These are phyloP conservation scores for Capsicum chinense DNA, from an alignment of 257 asterid species.

Conservation along the genomic window DNA sequence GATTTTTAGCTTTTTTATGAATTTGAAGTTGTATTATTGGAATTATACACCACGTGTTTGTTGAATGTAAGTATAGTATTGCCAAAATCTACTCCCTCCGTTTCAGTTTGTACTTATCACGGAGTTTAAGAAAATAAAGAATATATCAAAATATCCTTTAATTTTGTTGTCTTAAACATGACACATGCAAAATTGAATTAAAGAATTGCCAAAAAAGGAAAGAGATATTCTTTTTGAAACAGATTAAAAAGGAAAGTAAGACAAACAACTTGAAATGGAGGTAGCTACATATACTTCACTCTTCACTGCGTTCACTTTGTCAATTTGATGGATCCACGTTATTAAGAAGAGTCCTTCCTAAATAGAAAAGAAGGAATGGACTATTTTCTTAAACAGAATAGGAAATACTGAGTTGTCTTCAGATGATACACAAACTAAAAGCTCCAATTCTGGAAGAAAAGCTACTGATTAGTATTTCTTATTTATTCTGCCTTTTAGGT, in stretches of 20 bases:
- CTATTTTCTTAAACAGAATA: not conserved
- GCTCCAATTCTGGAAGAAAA: no score
- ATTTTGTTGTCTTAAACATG: no score
- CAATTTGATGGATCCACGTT: not conserved
- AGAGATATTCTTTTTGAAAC: no score
- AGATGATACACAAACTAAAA: not conserved
- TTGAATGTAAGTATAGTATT: not conserved
- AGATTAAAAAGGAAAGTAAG: no score
- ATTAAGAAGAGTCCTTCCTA: not conserved
- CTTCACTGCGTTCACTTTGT: not conserved
- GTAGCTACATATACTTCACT: not conserved
- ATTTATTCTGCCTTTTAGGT: not conserved
- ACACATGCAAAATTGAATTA: no score
- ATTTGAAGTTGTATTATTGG: not conserved
- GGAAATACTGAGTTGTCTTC: not conserved
- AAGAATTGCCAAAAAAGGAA: no score
- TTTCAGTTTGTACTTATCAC: no score
- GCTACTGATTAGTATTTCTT: not conserved
- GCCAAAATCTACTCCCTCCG: not conserved
- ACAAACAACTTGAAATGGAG: no score
- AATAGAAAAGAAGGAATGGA: not conserved
- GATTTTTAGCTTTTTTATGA: not conserved
- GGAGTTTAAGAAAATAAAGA: no score
- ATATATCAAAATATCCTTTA: no score
- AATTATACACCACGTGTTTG: constrained; percentile 11